Evolutionary conservation across 2,329 filamentous ascomycete genomes (phyloP).

Genomic region (Aspergillus brasiliensis): DNA sequence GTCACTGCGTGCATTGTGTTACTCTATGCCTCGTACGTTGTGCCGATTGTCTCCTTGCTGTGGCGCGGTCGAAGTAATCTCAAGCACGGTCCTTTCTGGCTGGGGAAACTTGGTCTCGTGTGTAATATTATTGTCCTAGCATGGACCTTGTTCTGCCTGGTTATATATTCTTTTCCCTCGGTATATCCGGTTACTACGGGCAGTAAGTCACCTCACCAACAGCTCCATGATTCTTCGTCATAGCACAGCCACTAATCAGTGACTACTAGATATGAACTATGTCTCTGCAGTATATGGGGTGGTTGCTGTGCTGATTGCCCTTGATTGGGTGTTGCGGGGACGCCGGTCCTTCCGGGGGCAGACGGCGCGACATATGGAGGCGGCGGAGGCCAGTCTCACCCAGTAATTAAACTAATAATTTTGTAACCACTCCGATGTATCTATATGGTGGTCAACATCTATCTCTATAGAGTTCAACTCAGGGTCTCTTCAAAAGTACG

Average conservation of each 20-base stretch:
- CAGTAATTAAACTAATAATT: too few relatives aligned
- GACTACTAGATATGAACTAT: slow-evolving; percentile 40
- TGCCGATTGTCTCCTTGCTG: slow-evolving; percentile 51
- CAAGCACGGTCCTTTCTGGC: slow-evolving; percentile 48
- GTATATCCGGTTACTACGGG: slow-evolving; percentile 30
- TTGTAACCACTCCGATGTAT: not conserved
- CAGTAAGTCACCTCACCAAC: slow-evolving; percentile 25
- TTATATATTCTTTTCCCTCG: slow-evolving; percentile 38
- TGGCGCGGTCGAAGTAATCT: slow-evolving; percentile 47
- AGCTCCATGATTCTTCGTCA: not conserved
- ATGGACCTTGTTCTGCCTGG: slow-evolving; percentile 48
- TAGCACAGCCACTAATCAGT: not conserved
- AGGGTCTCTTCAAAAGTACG: not conserved
- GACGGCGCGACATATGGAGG: slow-evolving; percentile 8
- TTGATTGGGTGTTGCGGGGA: slow-evolving; percentile 36
- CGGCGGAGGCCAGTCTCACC: not conserved
- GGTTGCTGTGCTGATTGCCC: slow-evolving; percentile 32
- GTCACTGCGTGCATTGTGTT: slow-evolving; percentile 50
- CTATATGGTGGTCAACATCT: not conserved
- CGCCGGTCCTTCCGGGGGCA: slow-evolving; percentile 31
- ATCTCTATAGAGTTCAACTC: not conserved
- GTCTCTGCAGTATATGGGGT: slow-evolving; percentile 34
- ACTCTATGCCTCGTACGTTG: slow-evolving; percentile 52
- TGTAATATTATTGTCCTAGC: slow-evolving; percentile 46
- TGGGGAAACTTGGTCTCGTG: slow-evolving; percentile 45